phyloP scores from a whole-genome alignment of 768 basidiomycete genomes.

The Leccinum barrowsii region DNA sequence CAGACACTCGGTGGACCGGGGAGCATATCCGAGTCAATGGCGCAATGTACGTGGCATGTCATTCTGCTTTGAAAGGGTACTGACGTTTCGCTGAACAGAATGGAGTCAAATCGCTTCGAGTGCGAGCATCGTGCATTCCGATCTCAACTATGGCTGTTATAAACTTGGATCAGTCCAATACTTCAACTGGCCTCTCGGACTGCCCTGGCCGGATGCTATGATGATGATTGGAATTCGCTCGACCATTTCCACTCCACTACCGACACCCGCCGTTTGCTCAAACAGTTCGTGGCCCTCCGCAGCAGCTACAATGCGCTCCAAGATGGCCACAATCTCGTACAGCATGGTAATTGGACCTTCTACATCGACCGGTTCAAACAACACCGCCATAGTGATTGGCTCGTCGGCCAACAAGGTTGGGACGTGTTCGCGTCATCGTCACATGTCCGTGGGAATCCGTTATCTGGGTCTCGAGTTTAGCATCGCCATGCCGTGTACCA shows the following conservation, averaged over 20 bases:
- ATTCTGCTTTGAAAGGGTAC: no score
- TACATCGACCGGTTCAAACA: conserved; percentile 80
- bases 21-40: no score
- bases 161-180: conserved; percentile 85
- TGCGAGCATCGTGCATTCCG: no score
- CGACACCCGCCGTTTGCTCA: conserved; percentile 67
- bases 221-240: conserved; percentile 81
- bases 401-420: conserved; percentile 28
- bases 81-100: no score
- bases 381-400: conserved; percentile 79
- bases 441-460: no score
- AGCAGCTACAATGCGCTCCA: conserved; percentile 69
- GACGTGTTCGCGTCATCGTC: no score
- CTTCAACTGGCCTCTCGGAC: conserved; percentile 90
- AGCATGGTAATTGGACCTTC: conserved; percentile 83
- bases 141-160: no score
- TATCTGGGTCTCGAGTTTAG: conserved; percentile 72
- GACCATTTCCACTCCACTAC: conserved; percentile 94
- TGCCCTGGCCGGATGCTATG: conserved; percentile 75
- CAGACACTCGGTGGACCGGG: no score
- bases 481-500: conserved; percentile 67
- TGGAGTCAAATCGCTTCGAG: no score
- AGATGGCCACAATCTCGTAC: conserved; percentile 84
- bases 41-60: no score
- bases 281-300: conserved; percentile 72